These are phyloP conservation scores for Leucocoprinus sp. DNA, from an alignment of 768 basidiomycete genomes.

Conservation along the genomic window DNA sequence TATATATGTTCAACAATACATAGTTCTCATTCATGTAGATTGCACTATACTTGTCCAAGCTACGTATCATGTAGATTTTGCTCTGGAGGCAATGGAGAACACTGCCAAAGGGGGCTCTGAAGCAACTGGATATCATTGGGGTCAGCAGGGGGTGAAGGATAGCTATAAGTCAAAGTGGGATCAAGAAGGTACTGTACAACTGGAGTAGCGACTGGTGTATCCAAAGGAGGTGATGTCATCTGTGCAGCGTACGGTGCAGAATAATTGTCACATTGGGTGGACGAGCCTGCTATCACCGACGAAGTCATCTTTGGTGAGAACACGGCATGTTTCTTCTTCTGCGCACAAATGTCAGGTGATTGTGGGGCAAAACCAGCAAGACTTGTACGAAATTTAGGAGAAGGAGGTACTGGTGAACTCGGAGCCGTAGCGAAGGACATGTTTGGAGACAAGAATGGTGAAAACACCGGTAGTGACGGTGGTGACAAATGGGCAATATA, in stretches of 20 bases:
- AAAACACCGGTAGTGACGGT: neutral
- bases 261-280: neutral
- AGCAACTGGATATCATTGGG: slow-evolving; percentile 5
- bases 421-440: slow-evolving; percentile 1
- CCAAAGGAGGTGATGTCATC: neutral
- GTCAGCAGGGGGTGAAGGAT: slow-evolving; percentile 4
- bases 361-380: slow-evolving; percentile 3
- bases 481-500: neutral
- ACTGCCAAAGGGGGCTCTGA: slow-evolving; percentile 9
- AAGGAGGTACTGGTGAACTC: neutral
- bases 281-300: neutral
- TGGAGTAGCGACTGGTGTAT: neutral
- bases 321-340: neutral
- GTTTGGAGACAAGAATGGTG: slow-evolving; percentile 1
- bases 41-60: too few species aligned
- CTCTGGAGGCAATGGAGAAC: slow-evolving; percentile 8
- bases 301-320: neutral
- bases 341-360: slow-evolving; percentile 2
- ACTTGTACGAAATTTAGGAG: neutral
- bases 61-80: neutral
- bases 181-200: neutral
- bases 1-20: too few species aligned
- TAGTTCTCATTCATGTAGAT: too few species aligned
- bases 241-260: neutral
- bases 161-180: neutral